These are phyloP conservation scores for Rhexocercosporidium sp. DNA, from an alignment of 2,329 filamentous ascomycete species.

Conservation along the genomic window DNA sequence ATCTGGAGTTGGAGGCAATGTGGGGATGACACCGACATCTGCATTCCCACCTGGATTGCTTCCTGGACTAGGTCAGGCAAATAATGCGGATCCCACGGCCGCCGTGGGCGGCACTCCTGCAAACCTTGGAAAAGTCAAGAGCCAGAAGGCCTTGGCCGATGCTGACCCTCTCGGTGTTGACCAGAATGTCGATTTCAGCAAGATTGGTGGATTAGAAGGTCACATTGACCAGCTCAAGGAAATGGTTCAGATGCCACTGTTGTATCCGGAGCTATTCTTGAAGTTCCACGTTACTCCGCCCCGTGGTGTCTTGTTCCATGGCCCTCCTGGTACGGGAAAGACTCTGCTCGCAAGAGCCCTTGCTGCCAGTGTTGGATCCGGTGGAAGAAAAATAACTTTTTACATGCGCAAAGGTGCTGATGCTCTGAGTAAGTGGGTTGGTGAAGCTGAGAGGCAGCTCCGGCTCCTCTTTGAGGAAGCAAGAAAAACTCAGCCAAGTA, in stretches of 20 bases:
- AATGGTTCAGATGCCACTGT: conserved; percentile 92
- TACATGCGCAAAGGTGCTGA: conserved; percentile 99
- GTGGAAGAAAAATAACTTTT: conserved; percentile 94
- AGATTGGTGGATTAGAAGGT: conserved; percentile 88
- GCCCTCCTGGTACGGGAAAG: conserved; percentile 93
- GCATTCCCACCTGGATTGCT: conserved; percentile 57
- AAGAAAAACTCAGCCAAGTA: conserved; percentile 92
- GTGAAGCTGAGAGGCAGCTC: conserved; percentile 94
- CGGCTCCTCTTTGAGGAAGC: conserved; percentile 95
- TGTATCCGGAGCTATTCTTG: conserved; percentile 94
- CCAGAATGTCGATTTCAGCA: conserved; percentile 89
- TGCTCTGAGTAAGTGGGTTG: conserved; percentile 98
- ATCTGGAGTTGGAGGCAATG: conserved; percentile 62
- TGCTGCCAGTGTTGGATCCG: conserved; percentile 86
- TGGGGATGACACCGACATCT: conserved; percentile 67
- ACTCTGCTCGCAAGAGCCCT: conserved; percentile 93
- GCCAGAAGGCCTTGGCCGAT: conserved; percentile 89
- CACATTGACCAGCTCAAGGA: conserved; percentile 98
- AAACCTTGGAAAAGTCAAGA: conserved; percentile 92
- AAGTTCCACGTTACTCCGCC: conserved; percentile 93
- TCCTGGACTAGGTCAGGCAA: conserved; percentile 55
- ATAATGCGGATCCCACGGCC: conserved; percentile 60
- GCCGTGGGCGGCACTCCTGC: conserved; percentile 68
- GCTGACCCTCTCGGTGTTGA: conserved; percentile 95
- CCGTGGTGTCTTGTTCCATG: conserved; percentile 93